These are phyloP conservation scores for Colletotrichum lini DNA, from an alignment of 2,329 filamentous ascomycete species.

Conservation along the genomic window DNA sequence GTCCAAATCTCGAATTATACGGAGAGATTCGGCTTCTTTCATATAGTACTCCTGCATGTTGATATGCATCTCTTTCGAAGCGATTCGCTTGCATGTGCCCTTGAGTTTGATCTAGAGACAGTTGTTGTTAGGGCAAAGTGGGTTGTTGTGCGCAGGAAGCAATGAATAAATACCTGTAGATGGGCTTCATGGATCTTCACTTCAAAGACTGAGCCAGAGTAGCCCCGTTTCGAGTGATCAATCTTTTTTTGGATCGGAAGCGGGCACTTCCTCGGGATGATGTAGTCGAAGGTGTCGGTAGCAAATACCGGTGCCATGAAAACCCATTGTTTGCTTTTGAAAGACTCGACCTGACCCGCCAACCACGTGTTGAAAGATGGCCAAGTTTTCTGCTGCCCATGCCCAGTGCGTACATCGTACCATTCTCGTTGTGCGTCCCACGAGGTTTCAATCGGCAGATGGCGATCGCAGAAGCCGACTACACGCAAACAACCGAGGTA, in stretches of 20 bases:
- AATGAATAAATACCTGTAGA: not conserved
- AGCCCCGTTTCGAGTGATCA: not conserved
- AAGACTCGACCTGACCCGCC: no score
- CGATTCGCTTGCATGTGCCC: not conserved
- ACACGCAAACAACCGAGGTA: no score
- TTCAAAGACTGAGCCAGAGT: not conserved
- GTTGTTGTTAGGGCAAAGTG: not conserved
- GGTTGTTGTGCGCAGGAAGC: not conserved
- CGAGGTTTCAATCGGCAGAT: no score
- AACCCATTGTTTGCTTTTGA: no score
- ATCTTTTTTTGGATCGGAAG: not conserved
- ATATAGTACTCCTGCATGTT: not conserved
- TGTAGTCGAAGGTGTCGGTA: not conserved
- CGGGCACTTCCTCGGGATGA: not conserved
- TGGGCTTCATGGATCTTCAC: slow-evolving; percentile 2
- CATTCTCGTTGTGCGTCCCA: no score
- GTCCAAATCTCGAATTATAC: not conserved
- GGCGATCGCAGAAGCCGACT: no score
- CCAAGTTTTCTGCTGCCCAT: no score
- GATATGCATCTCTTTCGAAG: slow-evolving; percentile 1
- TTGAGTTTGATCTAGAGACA: not conserved
- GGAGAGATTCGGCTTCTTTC: not conserved
- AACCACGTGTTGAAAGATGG: no score
- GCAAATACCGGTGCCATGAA: not conserved
- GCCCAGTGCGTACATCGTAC: no score